Conservation (phyloP, 23 red algal species). For the Pyropia haitanensis region DNA sequence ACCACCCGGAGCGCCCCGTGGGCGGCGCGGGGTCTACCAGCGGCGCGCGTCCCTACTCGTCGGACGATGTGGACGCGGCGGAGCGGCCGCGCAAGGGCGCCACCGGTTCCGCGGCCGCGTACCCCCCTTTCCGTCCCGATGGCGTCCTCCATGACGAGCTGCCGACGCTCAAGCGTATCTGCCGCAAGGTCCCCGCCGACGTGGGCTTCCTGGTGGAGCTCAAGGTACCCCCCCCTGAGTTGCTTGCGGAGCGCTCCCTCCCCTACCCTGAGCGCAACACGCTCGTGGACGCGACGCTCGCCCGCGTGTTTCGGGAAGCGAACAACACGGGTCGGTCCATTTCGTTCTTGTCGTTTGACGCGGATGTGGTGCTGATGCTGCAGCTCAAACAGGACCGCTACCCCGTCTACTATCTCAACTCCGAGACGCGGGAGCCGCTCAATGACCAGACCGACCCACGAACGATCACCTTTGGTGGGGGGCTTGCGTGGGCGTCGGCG, state of each 20-base stretch:
- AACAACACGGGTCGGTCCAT: constrained; percentile 14
- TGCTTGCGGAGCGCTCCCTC: constrained; percentile 14
- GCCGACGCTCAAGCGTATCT: constrained; percentile 33
- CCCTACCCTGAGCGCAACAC: constrained; percentile 54
- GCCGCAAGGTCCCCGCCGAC: constrained; percentile 36
- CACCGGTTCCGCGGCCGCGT: too few relatives aligned
- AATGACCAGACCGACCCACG: constrained; percentile 65
- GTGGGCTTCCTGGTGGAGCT: constrained; percentile 81
- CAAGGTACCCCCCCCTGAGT: constrained; percentile 72
- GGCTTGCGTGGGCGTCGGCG: constrained; percentile 32
- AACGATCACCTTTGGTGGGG: constrained; percentile 27
- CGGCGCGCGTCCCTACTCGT: too few relatives aligned
- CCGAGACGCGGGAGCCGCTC: constrained; percentile 48
- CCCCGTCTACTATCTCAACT: constrained; percentile 73
- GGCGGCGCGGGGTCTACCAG: too few relatives aligned
- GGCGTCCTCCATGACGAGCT: constrained; percentile 20
- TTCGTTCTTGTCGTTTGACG: constrained; percentile 68
- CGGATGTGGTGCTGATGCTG: constrained; percentile 78
- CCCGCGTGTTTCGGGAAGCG: constrained; percentile 20
- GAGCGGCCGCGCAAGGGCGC: too few relatives aligned
- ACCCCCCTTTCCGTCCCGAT: background rate
- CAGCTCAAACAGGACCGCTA: constrained; percentile 68
- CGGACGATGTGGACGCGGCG: too few relatives aligned
- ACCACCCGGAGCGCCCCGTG: too few relatives aligned
- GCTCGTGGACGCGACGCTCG: constrained; percentile 66